Base-by-base conservation (phyloP, 139 green algal species). In the Micractinium sp. region DNA sequence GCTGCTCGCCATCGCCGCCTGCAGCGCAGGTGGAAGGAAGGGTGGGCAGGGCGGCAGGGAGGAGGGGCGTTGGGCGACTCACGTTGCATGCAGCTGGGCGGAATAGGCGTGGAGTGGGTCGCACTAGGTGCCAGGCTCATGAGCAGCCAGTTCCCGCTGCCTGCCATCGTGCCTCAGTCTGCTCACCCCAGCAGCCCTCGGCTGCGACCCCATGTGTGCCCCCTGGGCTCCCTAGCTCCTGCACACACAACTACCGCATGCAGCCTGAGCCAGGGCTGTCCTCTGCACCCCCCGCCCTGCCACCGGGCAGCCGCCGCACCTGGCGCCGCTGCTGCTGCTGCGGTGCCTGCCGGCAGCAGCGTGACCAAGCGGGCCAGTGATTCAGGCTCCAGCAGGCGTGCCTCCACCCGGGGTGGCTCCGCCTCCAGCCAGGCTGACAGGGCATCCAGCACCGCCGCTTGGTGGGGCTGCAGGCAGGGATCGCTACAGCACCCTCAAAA, bases 361-460 rank as follows among this genome's bases (percentile, higher is more conserved):
- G 89, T 79, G 80, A 96, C 93, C 84, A 98, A 88, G 56, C 92
- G 82, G 12, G 66, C 84, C 41, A 95, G 86, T 0, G 94, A 89
- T 22, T 94, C 92, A 0, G 88, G 88, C 88, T 95, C 87, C 7
- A 91, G 88, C 60, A 98, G 92, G 38, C 91, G 83, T 2, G 85
- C 85, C 92, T 97, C 95, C 61, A 97, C 89, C 14, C 95, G 91
- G 14, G 67, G 78, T 41, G 92, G 87, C 82, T 87, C 82, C 71
- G 27, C 92, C 14, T 90, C 91, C 77, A 97, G 91, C 96, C 95
- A 97, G 20, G 90, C 88, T 29, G 94, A 94, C 81, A 97, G 82
- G 0, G 95, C 95, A 47, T 95, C 91, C 81, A 97, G 91, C 53
- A 94, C 92, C 0, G 90, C 87, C 31, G 92, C 87, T 91, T 96